Evolutionary conservation across 2,329 filamentous ascomycete genomes (phyloP), one percentile per base, ranked within the genome.

Genomic region (Phoma herbarum): DNA sequence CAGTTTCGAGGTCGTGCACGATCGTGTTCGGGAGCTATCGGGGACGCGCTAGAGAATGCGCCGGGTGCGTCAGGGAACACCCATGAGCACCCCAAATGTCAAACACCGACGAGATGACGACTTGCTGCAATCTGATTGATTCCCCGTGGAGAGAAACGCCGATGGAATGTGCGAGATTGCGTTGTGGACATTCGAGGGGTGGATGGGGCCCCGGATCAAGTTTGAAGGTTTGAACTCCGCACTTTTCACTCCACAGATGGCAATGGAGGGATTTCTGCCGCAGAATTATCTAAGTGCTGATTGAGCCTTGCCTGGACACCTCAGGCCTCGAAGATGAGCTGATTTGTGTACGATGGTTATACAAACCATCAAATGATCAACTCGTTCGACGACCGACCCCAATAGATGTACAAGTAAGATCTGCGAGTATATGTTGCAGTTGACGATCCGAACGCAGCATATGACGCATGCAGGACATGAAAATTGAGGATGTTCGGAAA

Each of bases 11-110:
- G 18, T 48, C 55, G 42, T 51, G 26, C 46, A 43, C 47, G 48
- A 42, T 43, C 48, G 35, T 41, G 8, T 43, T 48, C 43, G 55
- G 48, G 18, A 18, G 14, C 28, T 35, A 28, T 29, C 35, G 43
- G 43, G 18, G n/a, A 7, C n/a, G 23, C 49, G 55, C 55, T 58
- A 58, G 55, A 52, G 26, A 48, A 58, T n/a, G 23, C 12, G 6
- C 44, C 55, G 49, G 55, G 48, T 50, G 25, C 10, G 23, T 42
- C 28, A 18, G 28, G 48, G 43, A 53, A 53, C 51, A 46, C 42
- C 41, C 50, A n/a, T 11, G 51, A 41, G 23, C 25, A 31, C 43
- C 43, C 43, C n/a, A 29, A 20, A 12, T 37, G 9, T 50, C 53
- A 56, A 45, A 50, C 53, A 20, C 39, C 46, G 46, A 50, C 41